Conservation (phyloP, 208 protist genomes). For the Trypanosoma conorhini region DNA sequence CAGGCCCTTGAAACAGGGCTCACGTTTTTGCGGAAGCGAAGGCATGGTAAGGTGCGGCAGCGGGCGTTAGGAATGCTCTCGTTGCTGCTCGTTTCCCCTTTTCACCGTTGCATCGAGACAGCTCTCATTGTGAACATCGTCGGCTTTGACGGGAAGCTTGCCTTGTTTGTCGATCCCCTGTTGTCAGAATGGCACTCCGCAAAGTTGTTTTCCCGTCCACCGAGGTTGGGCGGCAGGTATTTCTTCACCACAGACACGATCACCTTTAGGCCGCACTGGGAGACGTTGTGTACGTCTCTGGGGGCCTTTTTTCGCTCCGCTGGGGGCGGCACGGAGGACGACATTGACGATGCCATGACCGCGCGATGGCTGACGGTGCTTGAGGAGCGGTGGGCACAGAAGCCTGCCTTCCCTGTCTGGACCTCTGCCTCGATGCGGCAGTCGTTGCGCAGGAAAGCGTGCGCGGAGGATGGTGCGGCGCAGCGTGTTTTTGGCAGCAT, state of each 20-base stretch:
- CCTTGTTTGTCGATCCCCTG: conserved; percentile 76
- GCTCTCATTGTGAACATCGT: conserved; percentile 76
- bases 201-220: conserved; percentile 64
- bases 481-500: neutral
- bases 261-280: conserved; percentile 41
- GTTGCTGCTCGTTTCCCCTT: conserved; percentile 70
- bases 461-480: neutral
- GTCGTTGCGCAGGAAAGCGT: neutral
- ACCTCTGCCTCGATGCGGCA: conserved; percentile 14
- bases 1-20: conserved; percentile 85
- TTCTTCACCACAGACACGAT: conserved; percentile 1
- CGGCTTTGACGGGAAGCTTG: conserved; percentile 65
- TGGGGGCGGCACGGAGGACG: conserved; percentile 21
- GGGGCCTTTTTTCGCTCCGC: conserved; percentile 51
- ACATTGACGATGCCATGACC: conserved; percentile 11
- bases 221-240: conserved; percentile 65
- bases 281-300: conserved; percentile 44
- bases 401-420: conserved; percentile 16
- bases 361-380: conserved; percentile 24
- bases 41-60: conserved; percentile 54
- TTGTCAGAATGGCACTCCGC: conserved; percentile 81
- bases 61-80: conserved; percentile 67
- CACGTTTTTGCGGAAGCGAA: conserved; percentile 45
- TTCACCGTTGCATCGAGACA: conserved; percentile 85
- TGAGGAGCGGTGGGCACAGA: conserved; percentile 1